A percentile compares a stretch with the other conserved stretches of the same genome.
These are phyloP conservation scores for Stylonectria norvegica DNA, from an alignment of 2,329 filamentous ascomycete species.

Conservation along the genomic window DNA sequence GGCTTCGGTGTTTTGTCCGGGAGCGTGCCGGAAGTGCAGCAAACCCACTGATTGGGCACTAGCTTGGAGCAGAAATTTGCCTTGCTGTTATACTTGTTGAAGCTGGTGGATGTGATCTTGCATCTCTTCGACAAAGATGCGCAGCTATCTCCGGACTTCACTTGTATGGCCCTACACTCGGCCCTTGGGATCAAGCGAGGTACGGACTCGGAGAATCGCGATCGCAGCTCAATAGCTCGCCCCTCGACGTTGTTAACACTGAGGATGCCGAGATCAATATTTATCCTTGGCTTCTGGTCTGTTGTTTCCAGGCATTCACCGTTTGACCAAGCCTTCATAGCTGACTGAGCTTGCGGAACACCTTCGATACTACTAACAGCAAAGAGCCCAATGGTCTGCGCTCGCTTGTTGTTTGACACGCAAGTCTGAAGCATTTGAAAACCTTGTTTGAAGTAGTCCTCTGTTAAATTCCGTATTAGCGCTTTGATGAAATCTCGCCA, in stretches of 20 bases:
- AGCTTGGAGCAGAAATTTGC: conserved; percentile 34
- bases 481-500: not conserved
- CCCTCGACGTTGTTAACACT: conserved; percentile 12
- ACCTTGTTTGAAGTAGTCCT: conserved; percentile 13
- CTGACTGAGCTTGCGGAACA: conserved; percentile 14
- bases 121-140: conserved; percentile 35
- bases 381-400: conserved; percentile 19
- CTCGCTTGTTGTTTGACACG: conserved; percentile 15
- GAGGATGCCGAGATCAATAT: conserved; percentile 16
- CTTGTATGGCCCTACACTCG: conserved; percentile 26
- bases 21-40: conserved; percentile 35
- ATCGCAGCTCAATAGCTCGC: conserved; percentile 15
- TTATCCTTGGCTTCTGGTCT: conserved; percentile 5
- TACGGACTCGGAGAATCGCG: conserved; percentile 14
- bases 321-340: conserved; percentile 19
- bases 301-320: conserved; percentile 17
- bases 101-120: conserved; percentile 35
- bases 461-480: conserved; percentile 2
- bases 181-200: conserved; percentile 16
- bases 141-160: conserved; percentile 37
- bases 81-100: conserved; percentile 37
- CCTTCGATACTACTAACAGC: conserved; percentile 14
- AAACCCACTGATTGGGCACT: conserved; percentile 32
- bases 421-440: conserved; percentile 20
- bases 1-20: conserved; percentile 34